These are phyloP conservation scores for Colletotrichum camelliae DNA, from an alignment of 2,329 filamentous ascomycete species.

Conservation along the genomic window DNA sequence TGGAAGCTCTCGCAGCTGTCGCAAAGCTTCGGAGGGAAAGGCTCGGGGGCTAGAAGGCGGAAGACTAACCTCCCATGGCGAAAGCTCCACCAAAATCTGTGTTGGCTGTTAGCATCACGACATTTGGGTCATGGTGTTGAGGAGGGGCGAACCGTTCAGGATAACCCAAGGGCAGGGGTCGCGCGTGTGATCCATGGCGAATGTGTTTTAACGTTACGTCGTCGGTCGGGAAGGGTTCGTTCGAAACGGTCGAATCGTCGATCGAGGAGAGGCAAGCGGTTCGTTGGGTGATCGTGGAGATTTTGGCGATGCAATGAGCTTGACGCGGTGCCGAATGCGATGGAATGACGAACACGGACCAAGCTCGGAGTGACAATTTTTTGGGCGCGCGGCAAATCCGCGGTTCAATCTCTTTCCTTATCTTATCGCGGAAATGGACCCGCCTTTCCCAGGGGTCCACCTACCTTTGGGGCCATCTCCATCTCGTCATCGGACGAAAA, in stretches of 20 bases:
- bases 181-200: constrained; percentile 87
- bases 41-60: accelerated
- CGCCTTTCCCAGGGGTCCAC: not conserved
- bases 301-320: not conserved
- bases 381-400: not conserved
- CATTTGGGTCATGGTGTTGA: not conserved
- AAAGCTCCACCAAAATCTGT: constrained; percentile 91
- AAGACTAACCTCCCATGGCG: constrained; percentile 73
- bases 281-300: not conserved
- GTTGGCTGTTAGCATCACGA: not conserved
- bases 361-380: not conserved
- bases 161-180: constrained; percentile 98
- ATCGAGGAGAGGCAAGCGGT: not conserved
- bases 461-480: not conserved
- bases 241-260: not conserved
- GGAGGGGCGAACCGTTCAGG: constrained; percentile 53
- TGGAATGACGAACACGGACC: not conserved
- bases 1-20: not conserved
- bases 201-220: not conserved
- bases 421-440: not conserved
- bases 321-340: not conserved
- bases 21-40: not conserved
- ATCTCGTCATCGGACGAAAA: not conserved
- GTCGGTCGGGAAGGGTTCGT: not conserved
- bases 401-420: not conserved